Conservation (phyloP, 192 early-diverging fungal genomes). For the Globomyces pollinis-pini region DNA sequence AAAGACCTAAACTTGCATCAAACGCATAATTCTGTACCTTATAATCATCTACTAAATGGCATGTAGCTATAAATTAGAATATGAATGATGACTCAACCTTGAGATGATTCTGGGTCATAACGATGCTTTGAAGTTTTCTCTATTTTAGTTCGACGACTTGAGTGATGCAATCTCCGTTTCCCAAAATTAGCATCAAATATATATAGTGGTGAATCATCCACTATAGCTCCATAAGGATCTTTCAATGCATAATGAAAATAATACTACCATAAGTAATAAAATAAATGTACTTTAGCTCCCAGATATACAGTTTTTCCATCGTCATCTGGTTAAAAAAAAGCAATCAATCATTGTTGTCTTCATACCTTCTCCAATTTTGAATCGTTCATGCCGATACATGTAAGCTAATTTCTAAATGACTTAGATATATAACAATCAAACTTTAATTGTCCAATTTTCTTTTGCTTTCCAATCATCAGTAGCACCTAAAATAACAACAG, state of each 20-base stretch:
- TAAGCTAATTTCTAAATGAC: slow-evolving; percentile 8
- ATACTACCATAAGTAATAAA: slow-evolving; percentile 38
- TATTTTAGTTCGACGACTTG: slow-evolving; percentile 12
- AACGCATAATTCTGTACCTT: too few relatives aligned
- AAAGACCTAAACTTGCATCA: too few relatives aligned
- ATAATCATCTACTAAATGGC: slow-evolving; percentile 53
- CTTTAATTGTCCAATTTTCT: slow-evolving; percentile 38
- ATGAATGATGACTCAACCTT: too few relatives aligned
- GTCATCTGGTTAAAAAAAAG: too few relatives aligned
- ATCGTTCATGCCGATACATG: slow-evolving; percentile 49
- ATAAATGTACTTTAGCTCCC: neutral
- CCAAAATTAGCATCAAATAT: slow-evolving; percentile 72
- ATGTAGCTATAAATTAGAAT: too few relatives aligned
- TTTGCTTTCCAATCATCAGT: slow-evolving; percentile 50
- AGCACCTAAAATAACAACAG: slow-evolving; percentile 54
- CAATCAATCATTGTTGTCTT: too few relatives aligned
- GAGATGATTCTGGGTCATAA: slow-evolving; percentile 3
- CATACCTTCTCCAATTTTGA: slow-evolving; percentile 78
- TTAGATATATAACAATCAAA: neutral
- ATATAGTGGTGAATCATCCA: slow-evolving; percentile 71
- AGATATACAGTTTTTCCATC: slow-evolving; percentile 61
- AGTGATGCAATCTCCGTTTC: slow-evolving; percentile 27
- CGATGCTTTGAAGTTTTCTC: slow-evolving; percentile 1
- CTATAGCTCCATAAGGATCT: slow-evolving; percentile 30
- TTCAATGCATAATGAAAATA: slow-evolving; percentile 25